Evolutionary conservation across 129 eudicot species (phyloP), one percentile per base, ranked within the genome.

Genomic region (Apium graveolens): DNA sequence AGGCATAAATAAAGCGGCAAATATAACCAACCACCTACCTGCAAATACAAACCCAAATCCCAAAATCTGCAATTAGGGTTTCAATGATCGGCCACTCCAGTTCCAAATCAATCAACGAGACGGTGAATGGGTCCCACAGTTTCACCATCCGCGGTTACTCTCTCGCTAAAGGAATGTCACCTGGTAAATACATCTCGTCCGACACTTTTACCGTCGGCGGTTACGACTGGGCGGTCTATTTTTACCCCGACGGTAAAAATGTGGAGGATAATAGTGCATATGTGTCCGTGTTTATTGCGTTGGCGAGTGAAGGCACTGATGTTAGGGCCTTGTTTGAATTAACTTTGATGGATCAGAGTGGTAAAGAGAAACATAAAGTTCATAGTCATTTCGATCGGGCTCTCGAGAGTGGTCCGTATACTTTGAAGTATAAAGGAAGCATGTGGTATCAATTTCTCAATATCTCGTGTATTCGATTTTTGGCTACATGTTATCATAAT

Each of bases 361-460:
- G 92, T 34, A 90, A 82, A 53, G 90, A 84, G 66, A 90, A 86
- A 38, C 89, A 92, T 60, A 92, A 92, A 75, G 92, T 92, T 43
- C 97, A 92, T 82, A 92, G 97, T 48, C 97, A 92, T 77, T 92
- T 92, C 68, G 96, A 90, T 83, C 89, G 97, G 39, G 91, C 91
- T 32, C 83, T 88, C 71, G 96, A 92, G 84, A 81, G 96, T 43
- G 97, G 97, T 0, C 97, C 97, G 18, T 92, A 92, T 69, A 88
- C 96, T 43, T 80, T 92, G 44, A 92, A 92, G 87, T 90, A 92
- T 37, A 81, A 88, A 72, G 97, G 97, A 39, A 92, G 97, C 92
- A 92, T 92, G 97, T 92, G 97, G 97, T 92, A 86, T 78, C 86
- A 11, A 3, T 42, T 42, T 42, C 1, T 42, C 10, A 13, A 10